Conservation (phyloP, 2,329 filamentous ascomycete genomes). For the Alternaria burnsii region DNA sequence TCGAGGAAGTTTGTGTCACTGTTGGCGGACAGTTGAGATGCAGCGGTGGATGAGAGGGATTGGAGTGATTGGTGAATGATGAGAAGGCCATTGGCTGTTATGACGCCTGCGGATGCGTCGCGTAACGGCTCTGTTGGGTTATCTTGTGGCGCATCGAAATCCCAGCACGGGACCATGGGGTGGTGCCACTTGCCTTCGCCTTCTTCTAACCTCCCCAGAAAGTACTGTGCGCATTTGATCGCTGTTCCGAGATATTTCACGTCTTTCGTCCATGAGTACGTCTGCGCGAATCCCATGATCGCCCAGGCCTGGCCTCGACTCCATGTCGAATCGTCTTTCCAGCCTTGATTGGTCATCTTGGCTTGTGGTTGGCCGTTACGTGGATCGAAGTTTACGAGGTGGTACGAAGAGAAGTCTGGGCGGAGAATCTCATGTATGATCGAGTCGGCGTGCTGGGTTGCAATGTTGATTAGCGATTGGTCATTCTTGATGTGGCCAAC, state of each 20-base stretch:
- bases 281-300: constrained; percentile 58
- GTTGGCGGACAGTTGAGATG: background rate
- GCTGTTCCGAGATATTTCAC: constrained; percentile 55
- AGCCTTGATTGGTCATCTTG: constrained; percentile 60
- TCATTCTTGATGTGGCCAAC: constrained; percentile 43
- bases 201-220: constrained; percentile 53
- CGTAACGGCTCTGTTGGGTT: constrained; percentile 40
- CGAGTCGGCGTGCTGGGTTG: constrained; percentile 51
- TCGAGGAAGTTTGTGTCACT: constrained; percentile 22
- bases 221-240: constrained; percentile 57
- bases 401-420: constrained; percentile 49
- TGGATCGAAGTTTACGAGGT: constrained; percentile 59
- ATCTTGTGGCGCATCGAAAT: constrained; percentile 60
- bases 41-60: constrained; percentile 13
- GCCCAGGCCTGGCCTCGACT: constrained; percentile 61
- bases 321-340: constrained; percentile 57
- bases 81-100: constrained; percentile 55
- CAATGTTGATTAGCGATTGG: constrained; percentile 45
- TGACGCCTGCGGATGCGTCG: constrained; percentile 53
- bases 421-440: constrained; percentile 49
- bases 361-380: constrained; percentile 55
- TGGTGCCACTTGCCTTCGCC: constrained; percentile 42
- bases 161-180: constrained; percentile 57
- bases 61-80: constrained; percentile 50
- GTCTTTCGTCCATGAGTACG: constrained; percentile 59